Evolutionary conservation across 306 rosid species (phyloP).

Genomic region (Prunus padus): DNA sequence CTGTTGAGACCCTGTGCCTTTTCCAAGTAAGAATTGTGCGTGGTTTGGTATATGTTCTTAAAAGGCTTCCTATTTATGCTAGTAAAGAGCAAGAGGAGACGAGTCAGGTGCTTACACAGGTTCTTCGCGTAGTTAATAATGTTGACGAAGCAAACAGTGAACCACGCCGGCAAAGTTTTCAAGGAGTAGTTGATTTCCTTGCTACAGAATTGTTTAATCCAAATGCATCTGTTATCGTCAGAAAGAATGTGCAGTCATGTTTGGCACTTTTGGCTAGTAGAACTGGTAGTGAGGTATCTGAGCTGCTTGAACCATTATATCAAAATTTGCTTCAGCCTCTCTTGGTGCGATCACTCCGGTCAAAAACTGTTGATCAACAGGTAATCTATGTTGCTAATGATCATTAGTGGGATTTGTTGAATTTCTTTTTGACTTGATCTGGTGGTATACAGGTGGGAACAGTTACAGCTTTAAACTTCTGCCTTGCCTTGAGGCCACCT

Average conservation of each 20-base stretch:
- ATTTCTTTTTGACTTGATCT: conserved; percentile 29
- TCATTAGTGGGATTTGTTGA: not conserved
- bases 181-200: conserved; percentile 90
- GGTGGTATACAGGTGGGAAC: conserved; percentile 77
- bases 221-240: conserved; percentile 90
- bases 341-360: conserved; percentile 70
- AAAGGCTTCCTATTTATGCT: conserved; percentile 92
- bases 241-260: conserved; percentile 95
- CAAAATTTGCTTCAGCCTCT: conserved; percentile 94
- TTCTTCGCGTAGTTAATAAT: conserved; percentile 97
- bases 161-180: conserved; percentile 84
- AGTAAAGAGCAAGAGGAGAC: conserved; percentile 99
- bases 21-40: conserved; percentile 94
- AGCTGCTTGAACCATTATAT: conserved; percentile 83
- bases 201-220: conserved; percentile 91
- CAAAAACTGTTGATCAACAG: conserved; percentile 96
- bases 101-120: conserved; percentile 97
- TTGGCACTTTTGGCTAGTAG: conserved; percentile 93
- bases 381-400: conserved; percentile 39
- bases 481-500: conserved; percentile 97
- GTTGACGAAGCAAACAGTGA: conserved; percentile 99
- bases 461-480: conserved; percentile 90
- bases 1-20: conserved; percentile 82
- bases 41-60: conserved; percentile 88
- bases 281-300: conserved; percentile 99